These are phyloP conservation scores for Xanthoceras sorbifolium DNA, from an alignment of 345 rosid species.

Conservation along the genomic window DNA sequence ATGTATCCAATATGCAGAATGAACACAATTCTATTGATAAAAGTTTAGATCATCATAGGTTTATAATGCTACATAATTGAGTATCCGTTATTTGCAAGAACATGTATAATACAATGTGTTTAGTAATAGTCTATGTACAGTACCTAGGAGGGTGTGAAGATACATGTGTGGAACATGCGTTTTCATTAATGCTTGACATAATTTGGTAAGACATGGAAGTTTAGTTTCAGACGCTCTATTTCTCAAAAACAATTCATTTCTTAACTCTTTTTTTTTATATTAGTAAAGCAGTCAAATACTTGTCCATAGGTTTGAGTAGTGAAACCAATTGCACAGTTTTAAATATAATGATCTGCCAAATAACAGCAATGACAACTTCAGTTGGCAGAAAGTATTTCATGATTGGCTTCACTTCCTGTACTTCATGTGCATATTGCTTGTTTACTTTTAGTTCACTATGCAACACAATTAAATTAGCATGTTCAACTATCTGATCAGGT, in stretches of 20 bases:
- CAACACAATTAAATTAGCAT: background rate
- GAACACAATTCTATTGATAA: background rate
- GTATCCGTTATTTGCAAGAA: background rate
- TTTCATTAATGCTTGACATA: background rate
- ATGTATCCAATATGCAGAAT: background rate
- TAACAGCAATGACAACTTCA: background rate
- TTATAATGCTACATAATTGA: background rate
- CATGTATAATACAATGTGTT: background rate
- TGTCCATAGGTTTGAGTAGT: background rate
- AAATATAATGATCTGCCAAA: background rate
- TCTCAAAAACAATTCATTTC: background rate
- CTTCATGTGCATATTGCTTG: background rate
- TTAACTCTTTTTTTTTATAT: background rate
- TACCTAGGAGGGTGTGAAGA: background rate
- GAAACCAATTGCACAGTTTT: background rate
- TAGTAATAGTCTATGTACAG: background rate
- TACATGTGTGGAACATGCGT: background rate
- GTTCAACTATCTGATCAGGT: background rate
- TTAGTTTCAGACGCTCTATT: background rate
- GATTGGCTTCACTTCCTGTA: background rate
- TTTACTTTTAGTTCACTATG: background rate
- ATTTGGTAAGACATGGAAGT: background rate
- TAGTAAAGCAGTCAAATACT: background rate
- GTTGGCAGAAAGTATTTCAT: background rate
- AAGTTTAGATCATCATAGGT: background rate